A percentile compares a stretch with the other conserved stretches of the same genome.
These are phyloP conservation scores for Blastobotrys americana DNA, from an alignment of 805 yeast genomes.

Conservation along the genomic window DNA sequence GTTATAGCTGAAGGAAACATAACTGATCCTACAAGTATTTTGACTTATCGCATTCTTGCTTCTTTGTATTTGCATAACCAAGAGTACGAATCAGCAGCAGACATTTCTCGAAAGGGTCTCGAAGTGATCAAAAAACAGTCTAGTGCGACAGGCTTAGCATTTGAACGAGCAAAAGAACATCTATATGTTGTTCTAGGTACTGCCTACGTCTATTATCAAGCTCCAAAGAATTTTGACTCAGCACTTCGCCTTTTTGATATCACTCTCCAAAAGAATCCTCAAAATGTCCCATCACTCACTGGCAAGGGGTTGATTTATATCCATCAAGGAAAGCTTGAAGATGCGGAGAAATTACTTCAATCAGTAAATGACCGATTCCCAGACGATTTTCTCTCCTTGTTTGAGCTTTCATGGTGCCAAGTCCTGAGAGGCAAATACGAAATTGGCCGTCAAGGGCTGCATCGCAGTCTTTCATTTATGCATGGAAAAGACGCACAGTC, in stretches of 20 bases:
- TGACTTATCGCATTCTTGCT: conserved; percentile 61
- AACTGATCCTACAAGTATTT: conserved; percentile 35
- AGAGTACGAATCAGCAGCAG: conserved; percentile 58
- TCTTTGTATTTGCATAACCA: conserved; percentile 51
- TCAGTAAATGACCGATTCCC: conserved; percentile 45
- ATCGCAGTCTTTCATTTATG: conserved; percentile 37
- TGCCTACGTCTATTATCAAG: conserved; percentile 74
- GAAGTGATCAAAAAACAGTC: conserved; percentile 37
- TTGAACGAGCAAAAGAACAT: conserved; percentile 49
- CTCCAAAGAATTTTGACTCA: conserved; percentile 76
- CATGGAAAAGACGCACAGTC: conserved; percentile 48
- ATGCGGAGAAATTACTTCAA: conserved; percentile 48
- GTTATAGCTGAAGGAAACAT: conserved; percentile 47
- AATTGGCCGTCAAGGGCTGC: conserved; percentile 47
- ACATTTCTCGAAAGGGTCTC: conserved; percentile 54
- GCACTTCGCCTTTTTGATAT: conserved; percentile 68
- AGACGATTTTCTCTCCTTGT: conserved; percentile 49
- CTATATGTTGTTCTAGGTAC: conserved; percentile 62
- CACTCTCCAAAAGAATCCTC: conserved; percentile 42
- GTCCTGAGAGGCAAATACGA: conserved; percentile 45
- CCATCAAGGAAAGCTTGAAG: conserved; percentile 50
- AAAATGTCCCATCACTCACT: conserved; percentile 54
- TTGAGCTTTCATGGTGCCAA: conserved; percentile 75
- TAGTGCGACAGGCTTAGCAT: conserved; percentile 37
- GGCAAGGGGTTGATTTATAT: conserved; percentile 77